These are phyloP conservation scores for Cryptococcus sp. DNA, from an alignment of 1,284 basidiomycete species.

Conservation along the genomic window DNA sequence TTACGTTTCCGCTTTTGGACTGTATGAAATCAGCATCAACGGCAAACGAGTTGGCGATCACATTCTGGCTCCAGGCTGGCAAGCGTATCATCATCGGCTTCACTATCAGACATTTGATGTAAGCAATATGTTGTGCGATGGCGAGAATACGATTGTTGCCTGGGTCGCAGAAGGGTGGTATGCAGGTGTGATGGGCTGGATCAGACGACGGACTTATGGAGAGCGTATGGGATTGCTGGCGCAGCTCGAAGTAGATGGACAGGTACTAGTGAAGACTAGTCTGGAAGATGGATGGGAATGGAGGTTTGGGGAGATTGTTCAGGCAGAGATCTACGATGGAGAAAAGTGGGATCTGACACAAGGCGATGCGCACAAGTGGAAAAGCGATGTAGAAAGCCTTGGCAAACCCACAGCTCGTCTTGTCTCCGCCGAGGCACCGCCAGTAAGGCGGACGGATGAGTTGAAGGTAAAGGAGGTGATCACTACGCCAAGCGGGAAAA, in stretches of 20 bases:
- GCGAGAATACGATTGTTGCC: slow-evolving; percentile 18
- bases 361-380: neutral
- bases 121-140: slow-evolving; percentile 6
- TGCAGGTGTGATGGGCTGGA: slow-evolving; percentile 2
- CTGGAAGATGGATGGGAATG: slow-evolving; percentile 28
- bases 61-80: slow-evolving; percentile 33
- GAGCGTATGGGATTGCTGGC: slow-evolving; percentile 25
- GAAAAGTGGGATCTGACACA: slow-evolving; percentile 18
- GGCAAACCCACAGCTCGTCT: slow-evolving; percentile 14
- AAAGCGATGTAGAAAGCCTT: slow-evolving; percentile 19
- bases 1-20: slow-evolving; percentile 31
- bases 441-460: slow-evolving; percentile 25
- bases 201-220: slow-evolving; percentile 23
- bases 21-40: slow-evolving; percentile 32
- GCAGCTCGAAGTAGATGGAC: slow-evolving; percentile 36
- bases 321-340: slow-evolving; percentile 42
- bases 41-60: slow-evolving; percentile 28
- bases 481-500: slow-evolving; percentile 35
- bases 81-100: slow-evolving; percentile 23
- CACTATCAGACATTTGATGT: slow-evolving; percentile 31
- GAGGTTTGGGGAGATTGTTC: slow-evolving; percentile 19
- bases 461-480: slow-evolving; percentile 25
- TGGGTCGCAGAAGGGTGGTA: slow-evolving; percentile 33
- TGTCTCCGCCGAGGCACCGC: slow-evolving; percentile 33
- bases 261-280: slow-evolving; percentile 15